Percentiles rank a stretch among this genome's conserved stretches.
Conservation (phyloP, 1,139 yeast species). For the Geotrichum carabidarum region DNA sequence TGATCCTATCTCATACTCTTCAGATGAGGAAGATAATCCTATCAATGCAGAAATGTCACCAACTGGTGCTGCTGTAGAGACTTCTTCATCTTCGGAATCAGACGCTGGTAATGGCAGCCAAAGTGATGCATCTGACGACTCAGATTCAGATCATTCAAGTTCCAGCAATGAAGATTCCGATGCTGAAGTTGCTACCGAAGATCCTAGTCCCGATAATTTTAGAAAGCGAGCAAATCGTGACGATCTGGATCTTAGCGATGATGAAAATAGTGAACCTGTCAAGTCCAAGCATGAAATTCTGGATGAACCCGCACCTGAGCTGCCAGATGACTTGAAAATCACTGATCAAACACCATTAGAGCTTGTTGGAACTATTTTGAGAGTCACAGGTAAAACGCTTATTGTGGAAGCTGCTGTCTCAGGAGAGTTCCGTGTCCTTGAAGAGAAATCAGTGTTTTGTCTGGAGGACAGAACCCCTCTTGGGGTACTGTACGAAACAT, state of each 20-base stretch:
- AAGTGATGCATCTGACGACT: slow-evolving; percentile 20
- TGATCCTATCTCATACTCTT: slow-evolving; percentile 10
- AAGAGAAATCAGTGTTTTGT: slow-evolving; percentile 77
- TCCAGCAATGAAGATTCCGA: slow-evolving; percentile 21
- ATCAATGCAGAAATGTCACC: slow-evolving; percentile 7
- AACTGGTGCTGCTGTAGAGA: not conserved
- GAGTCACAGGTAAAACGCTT: slow-evolving; percentile 66
- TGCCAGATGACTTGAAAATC: slow-evolving; percentile 64
- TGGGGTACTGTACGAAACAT: slow-evolving; percentile 85
- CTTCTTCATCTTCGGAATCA: slow-evolving; percentile 11
- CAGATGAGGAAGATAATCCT: slow-evolving; percentile 14
- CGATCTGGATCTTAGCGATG: slow-evolving; percentile 26
- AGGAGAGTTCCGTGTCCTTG: slow-evolving; percentile 79
- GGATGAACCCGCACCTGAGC: slow-evolving; percentile 61
- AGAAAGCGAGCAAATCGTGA: slow-evolving; percentile 20
- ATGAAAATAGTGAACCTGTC: slow-evolving; percentile 54
- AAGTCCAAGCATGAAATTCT: slow-evolving; percentile 68
- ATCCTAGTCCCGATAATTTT: slow-evolving; percentile 11
- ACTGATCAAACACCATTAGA: slow-evolving; percentile 61
- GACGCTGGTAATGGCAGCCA: slow-evolving; percentile 16
- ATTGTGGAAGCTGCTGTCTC: slow-evolving; percentile 70
- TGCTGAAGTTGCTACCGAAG: slow-evolving; percentile 23
- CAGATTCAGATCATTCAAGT: slow-evolving; percentile 22
- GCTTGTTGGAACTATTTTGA: slow-evolving; percentile 64
- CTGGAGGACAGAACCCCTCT: slow-evolving; percentile 63